Conservation (phyloP, 192 early-diverging fungal species). For the Entrophospora sp. region DNA sequence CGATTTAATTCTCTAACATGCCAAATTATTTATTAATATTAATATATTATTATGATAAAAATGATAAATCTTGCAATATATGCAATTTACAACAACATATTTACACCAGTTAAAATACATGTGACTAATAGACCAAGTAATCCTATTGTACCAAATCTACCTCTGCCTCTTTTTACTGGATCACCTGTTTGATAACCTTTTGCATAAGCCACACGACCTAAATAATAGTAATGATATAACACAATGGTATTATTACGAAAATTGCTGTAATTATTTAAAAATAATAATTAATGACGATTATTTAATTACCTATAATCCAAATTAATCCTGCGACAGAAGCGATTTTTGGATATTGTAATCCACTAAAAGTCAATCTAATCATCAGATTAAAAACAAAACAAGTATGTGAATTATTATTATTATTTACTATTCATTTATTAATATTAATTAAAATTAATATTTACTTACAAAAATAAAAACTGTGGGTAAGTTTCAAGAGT, state of each 20-base stretch:
- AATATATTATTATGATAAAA: too few relatives aligned
- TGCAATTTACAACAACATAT: too few relatives aligned
- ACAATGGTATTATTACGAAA: neutral
- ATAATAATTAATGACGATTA: neutral
- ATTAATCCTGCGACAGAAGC: constrained; percentile 44
- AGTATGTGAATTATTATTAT: neutral
- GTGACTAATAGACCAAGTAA: too few relatives aligned
- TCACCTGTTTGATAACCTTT: constrained; percentile 50
- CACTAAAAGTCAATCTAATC: constrained; percentile 18
- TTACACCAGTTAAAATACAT: too few relatives aligned
- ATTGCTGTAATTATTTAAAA: neutral
- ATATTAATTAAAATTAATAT: neutral
- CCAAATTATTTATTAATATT: too few relatives aligned
- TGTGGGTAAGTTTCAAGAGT: constrained; percentile 52
- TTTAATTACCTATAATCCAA: constrained; percentile 29
- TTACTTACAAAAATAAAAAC: constrained; percentile 27
- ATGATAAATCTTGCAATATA: too few relatives aligned
- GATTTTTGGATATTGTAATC: constrained; percentile 44
- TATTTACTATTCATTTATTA: neutral
- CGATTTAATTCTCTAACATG: too few relatives aligned
- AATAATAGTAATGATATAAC: neutral
- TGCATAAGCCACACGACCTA: constrained; percentile 44
- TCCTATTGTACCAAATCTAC: constrained; percentile 37
- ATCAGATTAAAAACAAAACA: neutral
- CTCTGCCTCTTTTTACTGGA: constrained; percentile 45